Evolutionary conservation across 805 yeast species (phyloP), one percentile per base, ranked within the genome.

Genomic region (Wickerhamiella bombiphila): DNA sequence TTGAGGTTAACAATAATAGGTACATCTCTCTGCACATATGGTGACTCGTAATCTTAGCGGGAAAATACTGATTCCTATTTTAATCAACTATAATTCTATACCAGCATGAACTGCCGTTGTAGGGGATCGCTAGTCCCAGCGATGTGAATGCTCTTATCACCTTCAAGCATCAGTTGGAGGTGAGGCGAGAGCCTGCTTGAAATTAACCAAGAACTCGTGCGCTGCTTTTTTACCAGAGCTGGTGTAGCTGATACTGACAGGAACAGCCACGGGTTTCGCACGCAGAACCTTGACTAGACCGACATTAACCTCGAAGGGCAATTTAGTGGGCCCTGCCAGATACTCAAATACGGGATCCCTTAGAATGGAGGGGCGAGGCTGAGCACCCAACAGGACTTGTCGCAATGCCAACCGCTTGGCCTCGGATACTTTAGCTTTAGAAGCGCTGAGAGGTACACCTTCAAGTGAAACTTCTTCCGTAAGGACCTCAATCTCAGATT

Each of bases 311-410:
- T 47, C 47, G 54, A 70, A 73, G 50, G 76, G 66, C 8, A 19
- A 22, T 31, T 34, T 42, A 17, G 39, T 59, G 19, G 72, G 69
- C 0, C 73, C 66, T 38, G 74, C 48, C 39, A 77, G 51, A 13
- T 64, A 71, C 48, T 77, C 86, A 46, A 77, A 75, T 4, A 68
- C 44, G 4, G 76, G 69, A 48, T 76, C 83, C 41, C 65, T 65
- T 44, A 65, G 63, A 30, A 69, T 74, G 5, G 53, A 44, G 24
- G 48, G 43, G 38, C 37, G 42, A 22, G 61, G 55, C 36, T 42
- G 49, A 59, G 49, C 65, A 65, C 11, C 75, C 64, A 46, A 52
- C 59, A 56, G 48, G 14, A 52, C 51, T 30, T 49, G 55, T 16
- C 50, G 45, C 35, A 54, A 40, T 1, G 79, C 73, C 24, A 60